These are phyloP conservation scores for Imleria badia DNA, from an alignment of 768 basidiomycete species.

Conservation along the genomic window DNA sequence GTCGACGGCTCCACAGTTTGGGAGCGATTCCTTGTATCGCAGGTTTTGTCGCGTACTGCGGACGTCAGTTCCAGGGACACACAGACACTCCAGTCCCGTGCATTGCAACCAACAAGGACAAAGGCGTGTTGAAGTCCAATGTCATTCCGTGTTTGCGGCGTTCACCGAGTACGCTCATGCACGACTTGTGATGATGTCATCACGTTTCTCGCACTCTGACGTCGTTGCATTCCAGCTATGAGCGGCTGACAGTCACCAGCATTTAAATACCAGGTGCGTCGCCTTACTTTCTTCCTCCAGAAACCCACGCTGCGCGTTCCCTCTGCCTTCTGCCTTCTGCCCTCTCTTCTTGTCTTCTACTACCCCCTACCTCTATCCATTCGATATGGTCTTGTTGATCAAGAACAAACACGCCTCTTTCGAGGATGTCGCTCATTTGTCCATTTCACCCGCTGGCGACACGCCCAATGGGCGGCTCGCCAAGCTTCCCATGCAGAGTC, in stretches of 20 bases:
- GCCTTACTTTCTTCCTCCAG: background rate
- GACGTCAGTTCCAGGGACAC: too few relatives aligned
- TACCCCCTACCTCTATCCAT: background rate
- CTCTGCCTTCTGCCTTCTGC: background rate
- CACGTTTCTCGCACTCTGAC: background rate
- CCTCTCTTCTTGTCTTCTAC: background rate
- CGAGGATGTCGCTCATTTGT: conserved; percentile 11
- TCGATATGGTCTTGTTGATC: conserved; percentile 17
- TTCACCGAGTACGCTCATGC: background rate
- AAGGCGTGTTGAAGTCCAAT: too few relatives aligned
- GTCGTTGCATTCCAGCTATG: background rate
- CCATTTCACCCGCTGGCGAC: conserved; percentile 4
- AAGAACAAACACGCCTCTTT: conserved; percentile 15
- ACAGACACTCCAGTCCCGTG: background rate
- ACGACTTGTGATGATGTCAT: background rate
- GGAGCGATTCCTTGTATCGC: background rate
- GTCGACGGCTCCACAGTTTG: too few relatives aligned
- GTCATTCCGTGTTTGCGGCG: background rate
- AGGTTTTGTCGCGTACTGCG: too few relatives aligned
- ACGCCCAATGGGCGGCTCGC: background rate
- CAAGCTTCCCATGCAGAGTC: background rate
- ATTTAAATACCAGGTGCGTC: background rate
- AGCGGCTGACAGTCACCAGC: background rate
- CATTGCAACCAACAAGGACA: too few relatives aligned
- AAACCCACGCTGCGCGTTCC: background rate